Conservation (phyloP, 2,329 filamentous ascomycete species). For the Fusarium devonianum region DNA sequence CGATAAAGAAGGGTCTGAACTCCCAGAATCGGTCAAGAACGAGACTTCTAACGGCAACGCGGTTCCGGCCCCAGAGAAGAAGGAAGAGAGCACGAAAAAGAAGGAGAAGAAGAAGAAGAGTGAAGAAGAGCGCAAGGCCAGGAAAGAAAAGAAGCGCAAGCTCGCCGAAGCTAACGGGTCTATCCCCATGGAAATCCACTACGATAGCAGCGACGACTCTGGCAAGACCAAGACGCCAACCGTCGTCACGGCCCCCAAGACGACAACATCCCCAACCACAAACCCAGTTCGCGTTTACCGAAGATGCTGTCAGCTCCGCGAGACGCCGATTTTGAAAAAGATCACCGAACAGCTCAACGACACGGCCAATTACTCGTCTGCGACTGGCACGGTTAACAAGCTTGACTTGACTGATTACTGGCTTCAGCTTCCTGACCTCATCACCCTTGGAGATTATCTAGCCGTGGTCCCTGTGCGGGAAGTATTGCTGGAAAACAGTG, state of each 20-base stretch:
- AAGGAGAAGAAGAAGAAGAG: slow-evolving; percentile 97
- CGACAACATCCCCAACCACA: slow-evolving; percentile 71
- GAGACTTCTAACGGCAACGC: slow-evolving; percentile 37
- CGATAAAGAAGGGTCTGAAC: slow-evolving; percentile 46
- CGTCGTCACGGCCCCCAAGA: slow-evolving; percentile 36
- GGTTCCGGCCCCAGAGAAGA: slow-evolving; percentile 32
- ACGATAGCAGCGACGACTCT: slow-evolving; percentile 71
- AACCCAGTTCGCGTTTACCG: slow-evolving; percentile 93
- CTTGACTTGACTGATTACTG: slow-evolving; percentile 86
- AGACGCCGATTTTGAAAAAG: slow-evolving; percentile 90
- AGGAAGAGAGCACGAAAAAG: slow-evolving; percentile 67
- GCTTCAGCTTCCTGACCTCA: slow-evolving; percentile 81
- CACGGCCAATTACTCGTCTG: slow-evolving; percentile 68
- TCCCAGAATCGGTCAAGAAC: slow-evolving; percentile 36
- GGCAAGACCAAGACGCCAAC: slow-evolving; percentile 35
- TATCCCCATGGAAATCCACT: slow-evolving; percentile 82
- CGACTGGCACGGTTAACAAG: slow-evolving; percentile 79
- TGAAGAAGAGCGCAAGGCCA: slow-evolving; percentile 89
- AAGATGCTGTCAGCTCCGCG: slow-evolving; percentile 90
- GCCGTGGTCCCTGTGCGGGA: slow-evolving; percentile 92
- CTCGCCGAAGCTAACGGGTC: slow-evolving; percentile 88
- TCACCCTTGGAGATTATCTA: slow-evolving; percentile 91
- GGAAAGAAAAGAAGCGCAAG: slow-evolving; percentile 86
- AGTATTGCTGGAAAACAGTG: slow-evolving; percentile 85
- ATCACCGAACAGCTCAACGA: slow-evolving; percentile 87